Percentiles rank a stretch among this genome's conserved stretches.
Evolutionary conservation across 2,329 filamentous ascomycete genomes (phyloP).

Genomic region (Sarocladium strictum): DNA sequence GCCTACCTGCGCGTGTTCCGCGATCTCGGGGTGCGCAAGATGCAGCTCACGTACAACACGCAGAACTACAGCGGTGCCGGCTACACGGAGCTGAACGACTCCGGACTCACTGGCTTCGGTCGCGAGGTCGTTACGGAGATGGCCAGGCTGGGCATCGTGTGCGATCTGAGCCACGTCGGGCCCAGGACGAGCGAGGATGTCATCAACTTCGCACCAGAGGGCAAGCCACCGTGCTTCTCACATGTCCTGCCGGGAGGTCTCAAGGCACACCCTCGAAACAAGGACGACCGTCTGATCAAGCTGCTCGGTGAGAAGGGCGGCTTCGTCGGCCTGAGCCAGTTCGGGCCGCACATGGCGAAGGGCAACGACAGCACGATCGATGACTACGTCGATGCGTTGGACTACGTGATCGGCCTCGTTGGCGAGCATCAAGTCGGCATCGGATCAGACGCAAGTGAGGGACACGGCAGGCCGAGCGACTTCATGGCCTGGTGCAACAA

Average conservation of each 20-base stretch:
- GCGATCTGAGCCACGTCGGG: slow-evolving; percentile 29
- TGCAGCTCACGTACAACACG: slow-evolving; percentile 37
- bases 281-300: slow-evolving; percentile 29
- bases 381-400: slow-evolving; percentile 32
- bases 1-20: slow-evolving; percentile 32
- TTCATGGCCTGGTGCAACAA: slow-evolving; percentile 35
- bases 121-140: slow-evolving; percentile 26
- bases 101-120: slow-evolving; percentile 29
- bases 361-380: slow-evolving; percentile 35
- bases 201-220: slow-evolving; percentile 27
- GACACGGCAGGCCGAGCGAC: slow-evolving; percentile 30
- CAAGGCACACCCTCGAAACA: slow-evolving; percentile 31
- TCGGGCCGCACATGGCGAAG: slow-evolving; percentile 32
- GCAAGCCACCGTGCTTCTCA: slow-evolving; percentile 33
- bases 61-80: slow-evolving; percentile 35
- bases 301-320: slow-evolving; percentile 29
- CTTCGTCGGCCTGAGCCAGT: slow-evolving; percentile 32
- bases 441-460: slow-evolving; percentile 32
- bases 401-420: slow-evolving; percentile 29
- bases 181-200: slow-evolving; percentile 27
- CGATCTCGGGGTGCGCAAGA: slow-evolving; percentile 33
- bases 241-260: slow-evolving; percentile 29
- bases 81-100: slow-evolving; percentile 30
- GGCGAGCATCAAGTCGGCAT: slow-evolving; percentile 31
- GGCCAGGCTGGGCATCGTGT: slow-evolving; percentile 29